Evolutionary conservation across 306 rosid genomes (phyloP), one percentile per base, ranked within the genome.

Genomic region (Heteromeles arbutifolia): DNA sequence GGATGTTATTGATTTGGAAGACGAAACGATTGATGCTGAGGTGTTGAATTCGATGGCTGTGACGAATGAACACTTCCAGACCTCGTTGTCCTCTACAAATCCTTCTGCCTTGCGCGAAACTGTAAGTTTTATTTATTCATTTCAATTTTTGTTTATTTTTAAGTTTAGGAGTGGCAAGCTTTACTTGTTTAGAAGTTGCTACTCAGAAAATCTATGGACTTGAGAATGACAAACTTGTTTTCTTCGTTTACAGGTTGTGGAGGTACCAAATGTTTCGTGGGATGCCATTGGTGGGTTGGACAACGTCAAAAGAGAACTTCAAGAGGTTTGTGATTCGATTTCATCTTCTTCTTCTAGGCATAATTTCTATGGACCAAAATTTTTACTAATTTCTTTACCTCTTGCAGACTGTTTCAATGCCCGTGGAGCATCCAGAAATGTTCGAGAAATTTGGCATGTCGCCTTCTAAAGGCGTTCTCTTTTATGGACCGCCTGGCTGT

Each of bases 361-460:
- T 2, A 4, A 34, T 15, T 1, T 22, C 8, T 37, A 22, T 22
- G 58, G 45, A 7, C 59, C 14, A 34, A 72, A 21, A 25, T 63
- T 41, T 22, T 1, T 68, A 32, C 73, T 6, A 64, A 29, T 15
- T 78, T 13, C 71, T 73, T 59, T 70, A 63, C 57, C 78, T 9
- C 59, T 73, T 78, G 80, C 79, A 89, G 93, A 89, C 90, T 65
- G 91, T 87, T 73, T 90, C 87, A 75, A 85, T 85, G 71, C 94
- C 91, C 17, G 94, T 89, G 88, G 93, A 87, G 82, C 94, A 89
- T 81, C 94, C 94, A 57, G 94, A 90, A 48, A 90, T 87, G 86
- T 90, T 90, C 78, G 91, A 89, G 85, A 87, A 89, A 72, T 89
- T 89, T 74, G 94, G 94, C 82, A 89, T 89, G 94, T 84, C 91